Evolutionary conservation across 2,329 filamentous ascomycete genomes (phyloP), one percentile per base, ranked within the genome.

Genomic region (Davidsoniella eucalypti): DNA sequence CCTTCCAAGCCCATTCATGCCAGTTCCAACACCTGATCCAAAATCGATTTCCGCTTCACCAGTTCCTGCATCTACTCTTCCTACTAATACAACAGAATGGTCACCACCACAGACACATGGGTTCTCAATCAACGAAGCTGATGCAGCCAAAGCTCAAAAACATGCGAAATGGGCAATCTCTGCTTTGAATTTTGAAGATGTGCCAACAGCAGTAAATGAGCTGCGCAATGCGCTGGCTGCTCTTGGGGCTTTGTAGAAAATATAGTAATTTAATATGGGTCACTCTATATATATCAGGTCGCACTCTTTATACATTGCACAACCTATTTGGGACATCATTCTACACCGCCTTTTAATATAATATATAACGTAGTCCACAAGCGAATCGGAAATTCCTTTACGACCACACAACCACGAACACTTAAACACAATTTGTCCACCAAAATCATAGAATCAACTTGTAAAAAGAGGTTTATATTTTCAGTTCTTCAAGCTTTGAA

Each of bases 131-230:
- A 55, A 57, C 38, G 54, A 57, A 6, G 60, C 64, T 29, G 86
- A 94, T 55, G 82, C 95, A 36, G 69, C 77, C 36, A 75, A 80
- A 58, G 90, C 92, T 4, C 87, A 94, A 63, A 98, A 96, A 62
- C 92, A 96, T 67, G 88, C 90, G 2, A 87, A 87, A 59, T 98
- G 87, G 86, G 92, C 92, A 0, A 94, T 96, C 40, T 95, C 88
- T 9, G 92, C 92, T 0, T 67, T 98, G 44, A 94, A 95, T 59
- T 98, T 98, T 64, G 92, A 98, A 57, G 92, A 98, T 62, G 84
- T 94, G 1, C 72, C 81, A 1, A 98, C 92, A 0, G 92, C 92
- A 0, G 80, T 96, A 4, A 80, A 81, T 59, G 88, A 98, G 61
- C 64, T 98, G 54, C 76, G 77, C 48, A 78, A 76, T 53, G 92